Evolutionary conservation across 495 filamentous ascomycete species (phyloP).

Genomic region (Pyrenopolyporus hunteri): DNA sequence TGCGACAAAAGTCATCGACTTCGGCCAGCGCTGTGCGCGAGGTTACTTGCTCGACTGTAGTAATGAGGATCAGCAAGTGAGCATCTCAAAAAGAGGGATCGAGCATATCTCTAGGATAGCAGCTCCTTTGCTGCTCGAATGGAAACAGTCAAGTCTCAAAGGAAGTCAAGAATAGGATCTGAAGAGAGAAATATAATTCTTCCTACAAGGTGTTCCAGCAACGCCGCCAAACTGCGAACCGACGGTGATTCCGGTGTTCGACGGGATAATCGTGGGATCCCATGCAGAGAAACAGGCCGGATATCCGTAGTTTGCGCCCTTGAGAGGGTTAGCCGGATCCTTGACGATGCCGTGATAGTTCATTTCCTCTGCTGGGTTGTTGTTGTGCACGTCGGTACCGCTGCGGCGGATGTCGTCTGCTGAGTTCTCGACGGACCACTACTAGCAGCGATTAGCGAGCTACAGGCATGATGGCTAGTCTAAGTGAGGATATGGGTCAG

Average conservation of each 20-base stretch:
- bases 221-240: conserved; percentile 57
- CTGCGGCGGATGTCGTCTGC: conserved; percentile 62
- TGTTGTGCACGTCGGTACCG: conserved; percentile 62
- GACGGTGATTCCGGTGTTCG: conserved; percentile 50
- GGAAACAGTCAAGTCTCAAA: too few relatives aligned
- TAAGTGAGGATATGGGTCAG: not conserved
- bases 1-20: conserved; percentile 51
- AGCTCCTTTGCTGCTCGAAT: too few relatives aligned
- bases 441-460: conserved; percentile 28
- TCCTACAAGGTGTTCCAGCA: conserved; percentile 35
- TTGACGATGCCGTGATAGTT: conserved; percentile 68
- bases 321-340: conserved; percentile 49
- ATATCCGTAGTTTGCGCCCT: conserved; percentile 63
- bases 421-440: conserved; percentile 71
- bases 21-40: conserved; percentile 6
- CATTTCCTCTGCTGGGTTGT: conserved; percentile 72
- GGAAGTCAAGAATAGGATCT: too few relatives aligned
- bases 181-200: too few relatives aligned
- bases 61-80: not conserved
- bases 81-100: too few relatives aligned
- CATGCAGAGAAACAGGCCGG: conserved; percentile 67
- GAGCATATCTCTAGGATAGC: too few relatives aligned
- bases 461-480: not conserved
- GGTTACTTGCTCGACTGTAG: conserved; percentile 32
- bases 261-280: conserved; percentile 59